Percentiles rank a stretch among this genome's conserved stretches.
Conservation (phyloP, 306 rosid species). For the Nissolia schottii region DNA sequence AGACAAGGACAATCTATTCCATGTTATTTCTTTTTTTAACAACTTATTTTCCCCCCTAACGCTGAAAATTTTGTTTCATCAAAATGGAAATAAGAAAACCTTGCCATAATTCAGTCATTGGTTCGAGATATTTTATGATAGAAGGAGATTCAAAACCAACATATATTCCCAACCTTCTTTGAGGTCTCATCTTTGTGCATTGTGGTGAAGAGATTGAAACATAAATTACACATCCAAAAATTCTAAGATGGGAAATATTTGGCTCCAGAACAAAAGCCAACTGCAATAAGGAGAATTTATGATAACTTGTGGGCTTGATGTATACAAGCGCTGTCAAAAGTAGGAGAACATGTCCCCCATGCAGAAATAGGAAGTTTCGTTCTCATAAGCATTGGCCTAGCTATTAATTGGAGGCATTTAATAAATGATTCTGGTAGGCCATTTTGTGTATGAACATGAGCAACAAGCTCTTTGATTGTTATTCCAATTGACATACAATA, state of each 20-base stretch:
- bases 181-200: not conserved
- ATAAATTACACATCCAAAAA: not conserved
- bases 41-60: too few species aligned
- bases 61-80: not conserved
- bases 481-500: too few species aligned
- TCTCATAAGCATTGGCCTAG: not conserved
- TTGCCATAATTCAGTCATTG: not conserved
- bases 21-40: too few species aligned
- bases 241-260: not conserved
- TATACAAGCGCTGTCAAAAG: not conserved
- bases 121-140: not conserved
- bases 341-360: too few species aligned
- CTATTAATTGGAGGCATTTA: not conserved
- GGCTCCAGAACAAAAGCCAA: not conserved
- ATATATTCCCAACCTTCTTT: too few species aligned
- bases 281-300: not conserved
- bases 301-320: not conserved
- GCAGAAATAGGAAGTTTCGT: not conserved
- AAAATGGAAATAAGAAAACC: not conserved
- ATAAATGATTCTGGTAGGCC: not conserved
- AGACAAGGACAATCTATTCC: not conserved
- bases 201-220: not conserved
- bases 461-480: too few species aligned
- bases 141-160: too few species aligned
- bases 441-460: not conserved